A percentile compares a stretch with the other conserved stretches of the same genome.
These are phyloP conservation scores for Macrolepiota albuminosa DNA, from an alignment of 768 basidiomycete species.

Conservation along the genomic window DNA sequence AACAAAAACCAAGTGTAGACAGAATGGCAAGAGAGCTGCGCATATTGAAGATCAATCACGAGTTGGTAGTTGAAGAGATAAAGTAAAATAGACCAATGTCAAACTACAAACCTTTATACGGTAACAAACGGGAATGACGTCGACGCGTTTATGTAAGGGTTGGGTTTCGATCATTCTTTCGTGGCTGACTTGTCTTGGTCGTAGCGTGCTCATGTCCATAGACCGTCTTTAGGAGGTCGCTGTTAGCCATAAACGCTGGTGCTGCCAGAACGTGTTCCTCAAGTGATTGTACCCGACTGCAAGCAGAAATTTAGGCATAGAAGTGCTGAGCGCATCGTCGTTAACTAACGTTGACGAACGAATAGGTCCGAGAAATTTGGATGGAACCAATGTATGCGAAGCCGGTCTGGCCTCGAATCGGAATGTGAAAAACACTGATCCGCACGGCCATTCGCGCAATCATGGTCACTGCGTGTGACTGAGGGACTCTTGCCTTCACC, in stretches of 20 bases:
- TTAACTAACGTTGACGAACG: too few relatives aligned
- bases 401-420: not conserved
- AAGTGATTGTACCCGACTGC: not conserved
- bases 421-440: not conserved
- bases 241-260: not conserved
- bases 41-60: not conserved
- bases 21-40: not conserved
- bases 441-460: too few relatives aligned
- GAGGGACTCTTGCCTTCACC: not conserved
- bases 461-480: not conserved
- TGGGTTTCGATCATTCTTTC: not conserved
- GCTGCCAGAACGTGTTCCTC: not conserved
- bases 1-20: slow-evolving; percentile 1
- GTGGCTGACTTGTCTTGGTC: not conserved
- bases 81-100: not conserved
- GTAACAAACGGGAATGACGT: slow-evolving; percentile 8
- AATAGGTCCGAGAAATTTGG: too few relatives aligned
- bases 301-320: not conserved
- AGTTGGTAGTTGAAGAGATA: not conserved
- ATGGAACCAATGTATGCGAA: too few relatives aligned
- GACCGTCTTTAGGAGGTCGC: not conserved
- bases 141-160: not conserved
- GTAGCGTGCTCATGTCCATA: not conserved
- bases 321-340: too few relatives aligned
- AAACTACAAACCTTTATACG: slow-evolving; percentile 4